These are phyloP conservation scores for Panicum hallii DNA, from an alignment of 202 grass and related monocot genomes.

Conservation along the genomic window DNA sequence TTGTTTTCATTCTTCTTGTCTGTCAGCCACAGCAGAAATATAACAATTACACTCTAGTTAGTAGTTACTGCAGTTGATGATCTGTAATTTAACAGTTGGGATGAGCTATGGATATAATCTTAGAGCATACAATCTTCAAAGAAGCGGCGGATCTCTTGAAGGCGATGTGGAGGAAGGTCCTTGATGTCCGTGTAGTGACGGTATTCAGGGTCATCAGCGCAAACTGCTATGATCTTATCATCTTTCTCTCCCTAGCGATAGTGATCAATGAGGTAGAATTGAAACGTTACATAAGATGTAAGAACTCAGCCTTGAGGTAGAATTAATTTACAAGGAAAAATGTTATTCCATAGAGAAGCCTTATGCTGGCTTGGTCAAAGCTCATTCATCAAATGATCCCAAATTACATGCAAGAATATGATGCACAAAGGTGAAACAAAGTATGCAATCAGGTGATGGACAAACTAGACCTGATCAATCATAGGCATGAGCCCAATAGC, in stretches of 20 bases:
- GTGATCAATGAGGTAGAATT: background rate
- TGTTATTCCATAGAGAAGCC: constrained; percentile 3
- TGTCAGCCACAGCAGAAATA: constrained; percentile 34
- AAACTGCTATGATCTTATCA: constrained; percentile 99
- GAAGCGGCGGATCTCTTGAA: constrained; percentile 95
- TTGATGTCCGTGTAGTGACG: constrained; percentile 94
- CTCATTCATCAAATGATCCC: constrained; percentile 9
- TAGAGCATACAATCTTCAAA: constrained; percentile 91
- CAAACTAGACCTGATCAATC: constrained; percentile 89
- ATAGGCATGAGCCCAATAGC: constrained; percentile 99
- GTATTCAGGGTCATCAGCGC: constrained; percentile 96
- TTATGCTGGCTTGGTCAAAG: constrained; percentile 14
- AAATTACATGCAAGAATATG: constrained; percentile 36
- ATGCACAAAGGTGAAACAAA: constrained; percentile 18
- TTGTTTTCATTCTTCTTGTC: constrained; percentile 99
- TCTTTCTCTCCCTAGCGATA: constrained; percentile 89
- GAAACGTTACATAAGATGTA: constrained; percentile 28
- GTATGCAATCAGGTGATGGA: constrained; percentile 17
- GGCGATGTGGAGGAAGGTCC: constrained; percentile 85
- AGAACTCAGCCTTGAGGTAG: constrained; percentile 28
- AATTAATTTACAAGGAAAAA: background rate
- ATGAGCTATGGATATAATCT: constrained; percentile 9
- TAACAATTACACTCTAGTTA: background rate
- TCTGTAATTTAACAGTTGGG: constrained; percentile 28
- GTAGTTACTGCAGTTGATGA: constrained; percentile 9